Conservation (phyloP, 129 eudicot genomes). For the Saposhnikovia divaricata region DNA sequence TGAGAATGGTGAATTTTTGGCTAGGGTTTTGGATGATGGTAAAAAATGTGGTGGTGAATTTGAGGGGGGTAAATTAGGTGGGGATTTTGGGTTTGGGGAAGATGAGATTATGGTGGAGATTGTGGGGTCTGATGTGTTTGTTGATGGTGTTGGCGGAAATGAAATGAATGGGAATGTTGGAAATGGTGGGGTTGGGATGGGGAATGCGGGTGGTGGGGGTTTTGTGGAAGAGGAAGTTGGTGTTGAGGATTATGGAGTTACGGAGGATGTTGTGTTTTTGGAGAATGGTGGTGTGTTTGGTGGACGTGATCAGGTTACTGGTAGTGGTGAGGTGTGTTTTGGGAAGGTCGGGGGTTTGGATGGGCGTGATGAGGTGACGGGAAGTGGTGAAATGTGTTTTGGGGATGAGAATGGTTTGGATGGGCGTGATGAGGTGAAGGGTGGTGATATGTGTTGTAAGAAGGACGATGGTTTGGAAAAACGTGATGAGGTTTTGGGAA, state of each 20-base stretch:
- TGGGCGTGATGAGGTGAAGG: constrained; percentile 4
- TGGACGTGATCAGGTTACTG: constrained; percentile 4
- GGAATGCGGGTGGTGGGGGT: neutral
- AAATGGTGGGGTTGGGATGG: too few species aligned
- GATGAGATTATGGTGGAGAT: constrained; percentile 67
- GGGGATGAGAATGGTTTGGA: too few species aligned
- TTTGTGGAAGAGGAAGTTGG: neutral
- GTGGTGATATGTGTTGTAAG: constrained; percentile 7
- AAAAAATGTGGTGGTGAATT: too few species aligned
- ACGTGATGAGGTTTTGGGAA: neutral
- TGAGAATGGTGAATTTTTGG: neutral
- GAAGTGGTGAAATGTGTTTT: constrained; percentile 4
- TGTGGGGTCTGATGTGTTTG: constrained; percentile 49
- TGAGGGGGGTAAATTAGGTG: neutral
- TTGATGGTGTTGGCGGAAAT: constrained; percentile 32
- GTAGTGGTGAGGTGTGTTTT: neutral
- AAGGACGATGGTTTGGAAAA: neutral
- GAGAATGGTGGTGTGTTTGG: neutral
- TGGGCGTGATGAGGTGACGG: constrained; percentile 9
- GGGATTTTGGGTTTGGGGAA: neutral
- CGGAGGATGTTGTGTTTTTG: neutral
- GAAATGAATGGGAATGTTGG: constrained; percentile 9
- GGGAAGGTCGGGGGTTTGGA: neutral
- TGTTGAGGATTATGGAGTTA: neutral
- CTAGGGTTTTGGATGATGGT: neutral